These are phyloP conservation scores for Tephrocybe sp. DNA, from an alignment of 768 basidiomycete genomes.

Conservation along the genomic window DNA sequence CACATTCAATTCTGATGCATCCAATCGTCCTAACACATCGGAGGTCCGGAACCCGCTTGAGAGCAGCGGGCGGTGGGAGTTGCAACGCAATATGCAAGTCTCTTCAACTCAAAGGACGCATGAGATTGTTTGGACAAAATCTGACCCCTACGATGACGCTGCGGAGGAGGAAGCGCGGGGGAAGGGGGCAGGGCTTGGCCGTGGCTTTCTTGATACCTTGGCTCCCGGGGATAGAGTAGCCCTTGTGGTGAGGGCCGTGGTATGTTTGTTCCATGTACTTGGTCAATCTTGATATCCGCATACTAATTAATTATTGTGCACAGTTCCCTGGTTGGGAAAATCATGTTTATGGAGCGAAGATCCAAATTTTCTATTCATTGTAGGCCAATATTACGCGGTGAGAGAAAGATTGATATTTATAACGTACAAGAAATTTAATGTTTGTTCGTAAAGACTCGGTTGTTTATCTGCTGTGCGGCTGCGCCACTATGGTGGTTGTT, in stretches of 20 bases:
- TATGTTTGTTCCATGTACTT: conserved; percentile 7
- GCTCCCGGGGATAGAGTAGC: conserved; percentile 22
- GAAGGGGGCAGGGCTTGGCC: conserved; percentile 13
- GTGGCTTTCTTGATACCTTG: conserved; percentile 21
- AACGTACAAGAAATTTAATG: no score
- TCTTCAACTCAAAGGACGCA: conserved; percentile 16
- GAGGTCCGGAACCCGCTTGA: conserved; percentile 17
- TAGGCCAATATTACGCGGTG: no score
- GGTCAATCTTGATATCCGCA: no score
- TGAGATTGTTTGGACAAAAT: conserved; percentile 23
- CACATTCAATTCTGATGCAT: conserved; percentile 7
- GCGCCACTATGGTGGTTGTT: no score
- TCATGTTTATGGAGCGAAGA: conserved; percentile 19
- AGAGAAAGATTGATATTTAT: no score
- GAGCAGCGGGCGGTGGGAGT: conserved; percentile 18
- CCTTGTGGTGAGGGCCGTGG: conserved; percentile 29
- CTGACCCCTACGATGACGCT: conserved; percentile 10
- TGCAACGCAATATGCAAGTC: conserved; percentile 31
- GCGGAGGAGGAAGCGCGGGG: conserved; percentile 14
- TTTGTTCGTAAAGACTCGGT: no score
- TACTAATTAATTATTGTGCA: no score
- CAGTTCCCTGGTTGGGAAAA: conserved; percentile 32
- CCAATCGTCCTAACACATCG: not conserved
- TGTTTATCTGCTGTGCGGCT: no score
- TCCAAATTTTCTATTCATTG: conserved; percentile 26